Evolutionary conservation across 2,329 filamentous ascomycete genomes (phyloP), one percentile per base, ranked within the genome.

Genomic region (Aspergillus uvarum): DNA sequence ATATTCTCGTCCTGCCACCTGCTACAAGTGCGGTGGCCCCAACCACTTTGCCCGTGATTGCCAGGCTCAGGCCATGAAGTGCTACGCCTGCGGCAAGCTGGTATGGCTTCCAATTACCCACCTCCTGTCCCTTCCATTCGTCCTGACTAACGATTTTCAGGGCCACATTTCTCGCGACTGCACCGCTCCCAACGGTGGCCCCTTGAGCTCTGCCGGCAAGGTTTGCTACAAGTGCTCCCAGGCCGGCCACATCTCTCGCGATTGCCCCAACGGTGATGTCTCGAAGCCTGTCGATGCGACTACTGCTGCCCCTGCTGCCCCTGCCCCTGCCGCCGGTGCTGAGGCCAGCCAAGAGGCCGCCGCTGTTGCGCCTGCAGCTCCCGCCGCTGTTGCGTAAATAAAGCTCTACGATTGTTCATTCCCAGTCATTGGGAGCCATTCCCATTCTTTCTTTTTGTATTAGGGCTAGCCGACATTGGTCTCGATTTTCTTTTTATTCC

Each of bases 11-110:
- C 80, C 85, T 63, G 85, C 86, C 24, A 87, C 83, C 59, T 89
- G 86, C 81, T 88, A 88, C 81, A 88, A 88, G 79, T 89, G 86
- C 67, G 86, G 86, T 69, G 87, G 94, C 35, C 95, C 95, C 61
- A 99, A 99, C 84, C 95, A 99, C 81, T 99, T 96, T 75, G 95
- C 95, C 66, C 90, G 95, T 67, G 95, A 99, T 74, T 99, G 95
- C 84, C 95, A 98, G 83, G 93, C 95, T 68, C 92, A 96, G 80
- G 91, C 92, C 65, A 96, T 96, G 92, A 97, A 97, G 83, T 97
- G 93, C 85, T 97, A 96, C 74, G 93, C 93, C 67, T 97, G 93
- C 76, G 93, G 93, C 76, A 96, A 96, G 83, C 87, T 96, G 58
- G 79, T 81, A 64, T 67, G 77, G 72, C 29, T 21, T 14, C 50